Percentiles rank a stretch among this genome's conserved stretches.
phyloP scores from a whole-genome alignment of 140 eudicot genomes.

The Anethum foeniculum region DNA sequence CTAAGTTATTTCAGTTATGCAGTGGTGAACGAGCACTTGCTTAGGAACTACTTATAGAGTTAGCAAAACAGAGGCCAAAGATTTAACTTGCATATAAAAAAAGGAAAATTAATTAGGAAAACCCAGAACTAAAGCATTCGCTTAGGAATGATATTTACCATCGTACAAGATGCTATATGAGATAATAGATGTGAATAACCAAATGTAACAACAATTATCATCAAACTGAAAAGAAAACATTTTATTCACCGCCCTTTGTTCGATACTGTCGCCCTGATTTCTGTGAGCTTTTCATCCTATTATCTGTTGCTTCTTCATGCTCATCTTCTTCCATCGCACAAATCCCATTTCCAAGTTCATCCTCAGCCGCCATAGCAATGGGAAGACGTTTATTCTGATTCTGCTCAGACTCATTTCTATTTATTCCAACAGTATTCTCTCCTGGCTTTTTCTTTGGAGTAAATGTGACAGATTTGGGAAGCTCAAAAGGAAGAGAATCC shows the following conservation, averaged over 20 bases:
- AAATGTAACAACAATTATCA: neutral
- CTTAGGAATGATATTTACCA: neutral
- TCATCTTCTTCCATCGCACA: slow-evolving; percentile 86
- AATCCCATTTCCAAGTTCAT: slow-evolving; percentile 30
- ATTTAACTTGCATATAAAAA: too few relatives aligned
- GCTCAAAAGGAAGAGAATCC: slow-evolving; percentile 23
- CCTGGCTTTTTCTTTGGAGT: slow-evolving; percentile 45
- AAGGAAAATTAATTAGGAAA: neutral
- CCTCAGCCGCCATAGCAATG: slow-evolving; percentile 32
- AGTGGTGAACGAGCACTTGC: too few relatives aligned
- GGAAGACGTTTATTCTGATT: slow-evolving; percentile 33
- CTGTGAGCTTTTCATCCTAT: slow-evolving; percentile 25
- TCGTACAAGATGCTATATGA: neutral
- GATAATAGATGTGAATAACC: neutral
- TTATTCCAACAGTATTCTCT: slow-evolving; percentile 13
- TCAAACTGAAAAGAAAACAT: neutral
- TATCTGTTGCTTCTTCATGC: slow-evolving; percentile 14
- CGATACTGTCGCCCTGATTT: slow-evolving; percentile 61
- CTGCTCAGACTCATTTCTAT: slow-evolving; percentile 13
- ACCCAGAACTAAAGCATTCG: neutral
- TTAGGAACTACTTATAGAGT: too few relatives aligned
- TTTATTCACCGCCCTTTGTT: slow-evolving; percentile 22
- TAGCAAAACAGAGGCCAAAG: too few relatives aligned
- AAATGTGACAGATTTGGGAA: slow-evolving; percentile 42
- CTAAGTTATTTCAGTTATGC: too few relatives aligned